Evolutionary conservation across 441 rosid species (phyloP), one percentile per base, ranked within the genome.

Genomic region (Corymbia calophylla): DNA sequence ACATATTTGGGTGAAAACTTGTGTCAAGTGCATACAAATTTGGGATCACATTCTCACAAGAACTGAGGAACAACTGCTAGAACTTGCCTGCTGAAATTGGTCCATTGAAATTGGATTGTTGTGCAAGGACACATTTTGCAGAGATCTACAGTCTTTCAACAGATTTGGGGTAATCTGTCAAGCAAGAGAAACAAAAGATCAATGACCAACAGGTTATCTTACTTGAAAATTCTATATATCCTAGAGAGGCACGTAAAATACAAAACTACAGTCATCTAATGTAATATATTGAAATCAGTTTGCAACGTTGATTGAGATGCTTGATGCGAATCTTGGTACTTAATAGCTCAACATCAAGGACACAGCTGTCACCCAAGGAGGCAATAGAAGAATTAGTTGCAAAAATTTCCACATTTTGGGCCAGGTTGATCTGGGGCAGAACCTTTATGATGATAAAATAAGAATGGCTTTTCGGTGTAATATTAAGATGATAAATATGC

Each of bases 21-120:
- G 29, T 39, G 82, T 73, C 55, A 29, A 84, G 49, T 77, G 25
- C 53, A 54, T 21, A 39, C 27, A 60, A 16, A 53, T 66, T 51
- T 44, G 29, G 32, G 77, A 55, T 60, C 51, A 48, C 29, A 68
- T 12, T 32, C 55, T 66, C 35, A 64, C 54, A 32, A 68, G 6
- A 53, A 86, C 53, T 5, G 44, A 56, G 17, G 48, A 9, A 29
- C 66, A 29, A 88, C 77, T 51, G 48, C 44, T 64, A 64, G 51
- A 89, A 89, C 91, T 91, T 92, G 93, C 99, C 96, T 94, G 96
- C 94, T 98, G 99, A 94, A 98, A 97, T 92, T 96, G 96, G 92
- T 96, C 99, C 97, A 98, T 95, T 55, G 96, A 94, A 88, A 98
- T 96, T 56, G 99, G 99, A 93, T 98, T 97, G 92, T 91, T 92